Evolutionary conservation across 345 rosid genomes (phyloP), one percentile per base, ranked within the genome.

Genomic region (Linum lewisii): DNA sequence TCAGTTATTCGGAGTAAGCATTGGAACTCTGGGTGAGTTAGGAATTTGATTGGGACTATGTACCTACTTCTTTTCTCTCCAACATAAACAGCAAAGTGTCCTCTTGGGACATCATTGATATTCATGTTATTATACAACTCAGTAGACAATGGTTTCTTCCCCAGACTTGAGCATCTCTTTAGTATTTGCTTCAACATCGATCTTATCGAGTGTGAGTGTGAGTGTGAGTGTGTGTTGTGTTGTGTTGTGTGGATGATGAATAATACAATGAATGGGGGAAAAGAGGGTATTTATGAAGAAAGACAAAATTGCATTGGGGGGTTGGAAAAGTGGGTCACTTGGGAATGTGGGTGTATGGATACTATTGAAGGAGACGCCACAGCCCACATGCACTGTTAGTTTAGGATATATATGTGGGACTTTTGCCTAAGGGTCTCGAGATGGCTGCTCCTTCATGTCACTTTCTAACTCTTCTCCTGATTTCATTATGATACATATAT

Each of bases 41-140:
- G 56, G 56, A 52, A 52, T 21, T 24, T 15, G 56, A 52, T 52
- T 21, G 56, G 56, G 56, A 52, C 56, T 14, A 52, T 52, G 56
- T 52, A 52, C 56, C 56, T 52, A 8, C 24, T 20, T 9, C 56
- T 21, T 13, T 52, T 52, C 56, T 52, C 56, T 15, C 56, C 56
- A 21, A 52, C 56, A 11, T 52, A 52, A 7, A 52, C 56, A 4
- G 56, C 24, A 21, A 52, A 52, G 24, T 52, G 56, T 1, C 56
- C 56, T 21, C 20, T 52, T 7, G 56, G 56, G 9, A 52, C 56
- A 24, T 52, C 56, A 21, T 24, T 18, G 21, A 7, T 21, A 20
- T 51, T 51, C 3, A 1, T 51, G 54, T 51, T 51, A 9, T 51
- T 51, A n/a, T n/a, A n/a, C n/a, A n/a, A n/a, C n/a, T n/a, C n/a